Percentiles rank a stretch among this genome's conserved stretches.
These are phyloP conservation scores for Stromatinia cepivora DNA, from an alignment of 2,329 filamentous ascomycete species.

Conservation along the genomic window DNA sequence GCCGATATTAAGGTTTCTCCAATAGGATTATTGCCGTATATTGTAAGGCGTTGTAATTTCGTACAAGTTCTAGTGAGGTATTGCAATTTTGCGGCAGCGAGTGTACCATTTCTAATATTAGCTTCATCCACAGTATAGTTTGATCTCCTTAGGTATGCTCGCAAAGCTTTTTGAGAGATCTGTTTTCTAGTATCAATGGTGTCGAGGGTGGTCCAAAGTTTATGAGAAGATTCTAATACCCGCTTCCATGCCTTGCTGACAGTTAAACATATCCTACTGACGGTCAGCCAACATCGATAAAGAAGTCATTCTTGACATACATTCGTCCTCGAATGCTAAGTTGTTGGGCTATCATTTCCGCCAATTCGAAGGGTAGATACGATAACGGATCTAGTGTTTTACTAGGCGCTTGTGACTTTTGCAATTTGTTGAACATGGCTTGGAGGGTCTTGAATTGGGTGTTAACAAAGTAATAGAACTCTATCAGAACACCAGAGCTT, in stretches of 20 bases:
- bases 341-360: constrained; percentile 37
- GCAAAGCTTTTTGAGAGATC: constrained; percentile 34
- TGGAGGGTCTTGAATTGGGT: constrained; percentile 37
- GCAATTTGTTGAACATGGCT: constrained; percentile 37
- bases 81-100: constrained; percentile 32
- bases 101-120: constrained; percentile 28
- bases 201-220: constrained; percentile 40
- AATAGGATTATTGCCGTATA: constrained; percentile 31
- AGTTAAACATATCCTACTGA: constrained; percentile 36
- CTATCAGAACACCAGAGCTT: constrained; percentile 10
- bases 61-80: constrained; percentile 36
- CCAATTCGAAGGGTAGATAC: constrained; percentile 41
- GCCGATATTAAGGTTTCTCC: constrained; percentile 34
- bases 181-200: constrained; percentile 29
- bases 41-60: constrained; percentile 33
- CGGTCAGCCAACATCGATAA: constrained; percentile 20
- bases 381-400: constrained; percentile 39
- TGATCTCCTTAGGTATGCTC: constrained; percentile 35
- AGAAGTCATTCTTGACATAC: constrained; percentile 28
- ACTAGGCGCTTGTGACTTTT: constrained; percentile 30
- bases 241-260: constrained; percentile 39
- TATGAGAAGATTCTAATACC: constrained; percentile 36
- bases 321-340: constrained; percentile 38
- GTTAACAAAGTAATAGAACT: neutral
- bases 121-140: constrained; percentile 37